Conservation (phyloP, 2,329 filamentous ascomycete genomes). For the Pseudogymnoascus sp. region DNA sequence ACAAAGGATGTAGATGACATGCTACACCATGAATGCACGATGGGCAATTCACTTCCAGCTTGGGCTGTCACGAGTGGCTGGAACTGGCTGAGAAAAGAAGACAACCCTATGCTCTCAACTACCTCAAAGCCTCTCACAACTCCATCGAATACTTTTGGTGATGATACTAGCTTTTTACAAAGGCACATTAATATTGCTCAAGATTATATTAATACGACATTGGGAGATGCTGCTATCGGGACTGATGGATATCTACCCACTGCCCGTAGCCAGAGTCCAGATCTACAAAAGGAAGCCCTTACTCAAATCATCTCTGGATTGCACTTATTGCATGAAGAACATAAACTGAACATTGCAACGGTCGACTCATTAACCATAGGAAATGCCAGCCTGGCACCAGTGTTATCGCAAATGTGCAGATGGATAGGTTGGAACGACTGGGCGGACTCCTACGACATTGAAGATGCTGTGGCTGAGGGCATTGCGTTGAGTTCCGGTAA, state of each 20-base stretch:
- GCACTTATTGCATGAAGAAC: slow-evolving; percentile 82
- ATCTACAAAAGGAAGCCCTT: slow-evolving; percentile 49
- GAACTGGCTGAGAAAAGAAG: slow-evolving; percentile 61
- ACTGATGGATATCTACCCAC: slow-evolving; percentile 57
- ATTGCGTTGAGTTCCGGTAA: slow-evolving; percentile 42
- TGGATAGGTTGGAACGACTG: slow-evolving; percentile 72
- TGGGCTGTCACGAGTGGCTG: slow-evolving; percentile 58
- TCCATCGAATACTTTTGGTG: slow-evolving; percentile 29
- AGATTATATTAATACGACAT: slow-evolving; percentile 53
- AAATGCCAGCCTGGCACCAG: slow-evolving; percentile 50
- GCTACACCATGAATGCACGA: slow-evolving; percentile 34
- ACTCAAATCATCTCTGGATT: slow-evolving; percentile 64
- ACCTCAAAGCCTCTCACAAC: neutral
- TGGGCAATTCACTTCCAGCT: slow-evolving; percentile 32
- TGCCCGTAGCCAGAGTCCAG: slow-evolving; percentile 37
- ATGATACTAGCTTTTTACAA: slow-evolving; percentile 45
- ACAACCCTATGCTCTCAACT: slow-evolving; percentile 26
- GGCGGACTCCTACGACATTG: slow-evolving; percentile 52
- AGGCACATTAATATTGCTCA: slow-evolving; percentile 50
- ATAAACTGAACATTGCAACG: slow-evolving; percentile 62
- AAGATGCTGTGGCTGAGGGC: slow-evolving; percentile 43
- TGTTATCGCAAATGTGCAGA: slow-evolving; percentile 69
- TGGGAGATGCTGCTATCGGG: slow-evolving; percentile 48
- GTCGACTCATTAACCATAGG: slow-evolving; percentile 39
- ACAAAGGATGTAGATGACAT: slow-evolving; percentile 39